Evolutionary conservation across 495 filamentous ascomycete genomes (phyloP), one percentile per base, ranked within the genome.

Genomic region (Penicillium cinerascens): DNA sequence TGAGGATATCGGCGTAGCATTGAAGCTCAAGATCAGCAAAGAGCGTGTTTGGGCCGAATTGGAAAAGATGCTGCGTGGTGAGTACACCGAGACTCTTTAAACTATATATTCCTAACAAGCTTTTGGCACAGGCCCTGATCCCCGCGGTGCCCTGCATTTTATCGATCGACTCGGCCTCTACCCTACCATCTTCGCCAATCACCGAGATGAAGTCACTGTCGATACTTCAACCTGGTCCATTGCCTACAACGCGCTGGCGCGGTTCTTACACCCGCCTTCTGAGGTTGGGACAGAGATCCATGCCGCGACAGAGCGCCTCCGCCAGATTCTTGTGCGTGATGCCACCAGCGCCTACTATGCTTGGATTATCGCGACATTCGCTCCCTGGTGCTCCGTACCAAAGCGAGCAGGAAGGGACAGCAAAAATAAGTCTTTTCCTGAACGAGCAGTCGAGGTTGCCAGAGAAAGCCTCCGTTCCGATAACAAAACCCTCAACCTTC

Each of bases 11-110:
- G 77, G 88, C 53, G 74, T 82, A 9, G 87, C 87, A 17, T 70
- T 99, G n/a, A 82, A 77, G 53, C 63, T 87, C 4, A 99, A 99
- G 67, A 97, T 99, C 48, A 96, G 87, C 58, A 82, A 91, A 26
- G 93, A 99, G 66, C 77, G 93, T 42, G 80, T 97, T 3, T 87
- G 88, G 1, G 75, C 82, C 4, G 93, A 99, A 65, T 38, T 95
- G 6, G 85, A 88, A 54, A 97, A 97, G 71, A 96, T 95, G 88
- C 75, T 98, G 23, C 85, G 80, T 66, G 89, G 89, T 86, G 36
- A 52, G 64, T 49, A 1, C 43, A 55, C 5, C 36, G 18, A 9
- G 2, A 1, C 20, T 20, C 13, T 7, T 18, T 18, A 16, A 23
- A n/a, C n/a, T 18, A 38, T 9, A 10, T 18, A 6, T 22, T 13